Conservation (phyloP, 1,139 yeast species). For the Citeromyces siamensis region DNA sequence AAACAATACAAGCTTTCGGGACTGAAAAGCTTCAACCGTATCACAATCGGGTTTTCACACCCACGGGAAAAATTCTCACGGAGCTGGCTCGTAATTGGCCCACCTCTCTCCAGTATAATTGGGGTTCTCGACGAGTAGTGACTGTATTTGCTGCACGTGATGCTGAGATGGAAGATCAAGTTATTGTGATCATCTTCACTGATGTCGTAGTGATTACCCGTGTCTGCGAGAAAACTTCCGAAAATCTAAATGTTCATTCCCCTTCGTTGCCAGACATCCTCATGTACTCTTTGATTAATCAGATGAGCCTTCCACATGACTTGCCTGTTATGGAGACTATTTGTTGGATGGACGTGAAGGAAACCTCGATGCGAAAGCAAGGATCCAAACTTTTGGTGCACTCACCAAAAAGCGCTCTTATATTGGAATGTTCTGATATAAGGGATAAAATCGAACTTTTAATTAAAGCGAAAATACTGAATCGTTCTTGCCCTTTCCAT, state of each 20-base stretch:
- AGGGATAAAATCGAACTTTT: constrained; percentile 28
- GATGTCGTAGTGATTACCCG: constrained; percentile 62
- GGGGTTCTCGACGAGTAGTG: constrained; percentile 78
- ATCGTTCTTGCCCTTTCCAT: constrained; percentile 80
- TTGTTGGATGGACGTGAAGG: constrained; percentile 51
- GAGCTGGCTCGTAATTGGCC: constrained; percentile 89
- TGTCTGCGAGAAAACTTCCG: constrained; percentile 22
- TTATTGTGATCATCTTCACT: constrained; percentile 65
- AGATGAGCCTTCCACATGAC: constrained; percentile 55
- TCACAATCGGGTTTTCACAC: constrained; percentile 67
- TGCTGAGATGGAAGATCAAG: constrained; percentile 25
- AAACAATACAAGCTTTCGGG: constrained; percentile 77
- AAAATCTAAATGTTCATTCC: constrained; percentile 25
- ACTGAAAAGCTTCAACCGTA: constrained; percentile 33
- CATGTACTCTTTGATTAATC: constrained; percentile 84
- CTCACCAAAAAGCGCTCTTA: background rate
- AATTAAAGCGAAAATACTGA: constrained; percentile 67
- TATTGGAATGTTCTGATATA: background rate
- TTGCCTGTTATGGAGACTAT: constrained; percentile 61
- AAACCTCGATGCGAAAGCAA: background rate
- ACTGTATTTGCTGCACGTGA: constrained; percentile 58
- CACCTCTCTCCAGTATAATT: constrained; percentile 70
- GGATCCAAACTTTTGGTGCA: background rate
- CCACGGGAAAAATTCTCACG: constrained; percentile 78
- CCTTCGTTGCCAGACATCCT: constrained; percentile 68